These are phyloP conservation scores for Colletotrichum tabaci DNA, from an alignment of 2,329 filamentous ascomycete genomes.

Conservation along the genomic window DNA sequence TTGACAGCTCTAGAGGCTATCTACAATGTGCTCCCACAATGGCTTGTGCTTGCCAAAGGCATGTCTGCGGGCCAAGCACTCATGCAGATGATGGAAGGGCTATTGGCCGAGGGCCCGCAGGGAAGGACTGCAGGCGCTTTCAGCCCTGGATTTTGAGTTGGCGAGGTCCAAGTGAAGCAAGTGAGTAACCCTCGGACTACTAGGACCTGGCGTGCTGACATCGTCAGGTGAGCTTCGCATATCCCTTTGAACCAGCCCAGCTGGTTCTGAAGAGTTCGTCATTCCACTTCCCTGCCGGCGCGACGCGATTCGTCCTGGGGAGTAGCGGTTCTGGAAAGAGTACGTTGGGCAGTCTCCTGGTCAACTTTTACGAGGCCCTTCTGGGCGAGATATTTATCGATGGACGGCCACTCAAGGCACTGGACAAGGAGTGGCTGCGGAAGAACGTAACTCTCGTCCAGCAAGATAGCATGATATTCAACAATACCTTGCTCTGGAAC, in stretches of 20 bases:
- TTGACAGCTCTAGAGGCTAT: conserved; percentile 83
- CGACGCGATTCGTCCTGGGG: conserved; percentile 86
- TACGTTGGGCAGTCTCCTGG: conserved; percentile 84
- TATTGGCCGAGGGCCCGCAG: conserved; percentile 44
- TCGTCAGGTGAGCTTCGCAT: conserved; percentile 82
- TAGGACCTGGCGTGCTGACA: conserved; percentile 26
- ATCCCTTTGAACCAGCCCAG: conserved; percentile 78
- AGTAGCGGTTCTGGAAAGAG: conserved; percentile 94
- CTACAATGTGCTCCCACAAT: conserved; percentile 81
- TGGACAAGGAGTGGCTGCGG: conserved; percentile 81
- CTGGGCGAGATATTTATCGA: conserved; percentile 81
- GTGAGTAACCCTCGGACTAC: conserved; percentile 60
- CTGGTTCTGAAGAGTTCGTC: conserved; percentile 73
- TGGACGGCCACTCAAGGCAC: conserved; percentile 68
- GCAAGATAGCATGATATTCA: conserved; percentile 85
- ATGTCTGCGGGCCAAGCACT: conserved; percentile 80
- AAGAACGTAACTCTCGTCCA: conserved; percentile 85
- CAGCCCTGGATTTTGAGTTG: conserved; percentile 62
- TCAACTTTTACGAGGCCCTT: conserved; percentile 83
- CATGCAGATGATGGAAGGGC: background rate
- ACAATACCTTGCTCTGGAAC: conserved; percentile 84
- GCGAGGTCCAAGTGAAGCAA: conserved; percentile 78
- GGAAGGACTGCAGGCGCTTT: conserved; percentile 49
- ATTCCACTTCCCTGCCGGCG: conserved; percentile 79
- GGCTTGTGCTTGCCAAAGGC: conserved; percentile 84